Base-by-base conservation (phyloP, 2,329 filamentous ascomycete species). In the Colletotrichum filicis region DNA sequence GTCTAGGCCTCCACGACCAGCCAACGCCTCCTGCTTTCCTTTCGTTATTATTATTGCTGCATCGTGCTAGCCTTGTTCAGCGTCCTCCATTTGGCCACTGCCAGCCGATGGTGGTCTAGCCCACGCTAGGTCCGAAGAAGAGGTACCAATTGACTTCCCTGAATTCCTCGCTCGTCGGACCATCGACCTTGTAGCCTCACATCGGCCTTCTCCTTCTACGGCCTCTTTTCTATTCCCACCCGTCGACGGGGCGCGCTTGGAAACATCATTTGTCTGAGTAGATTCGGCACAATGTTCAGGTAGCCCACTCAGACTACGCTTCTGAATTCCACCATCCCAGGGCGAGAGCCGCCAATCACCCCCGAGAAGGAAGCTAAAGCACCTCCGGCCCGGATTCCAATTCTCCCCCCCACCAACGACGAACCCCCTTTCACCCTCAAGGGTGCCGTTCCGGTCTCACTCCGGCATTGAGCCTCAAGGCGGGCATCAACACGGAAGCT, bases 341-440 rank as follows among this genome's bases (percentile, higher is more conserved):
- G 46, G 64, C 4, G 24, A 22, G 22, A 24, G 55, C 57, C 26
- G 28, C 52, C 52, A 19, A 58, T 35, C 5, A 14, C 55, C 46
- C 32, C n/a, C 42, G 19, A 49, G 42, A 49, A 55, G 53, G 53
- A 69, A 61, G 30, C 61, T 37, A 55, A 49, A 64, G 19, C 49
- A 55, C 46, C 28, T 26, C 32, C 24, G 28, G 24, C 55, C 22
- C 9, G 30, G 42, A 28, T 55, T 56, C 11, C 16, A 16, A n/a
- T 42, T n/a, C 55, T 66, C 74, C 77, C 71, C 71, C 77, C 78
- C 32, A 11, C 42, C 42, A 49, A n/a, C 19, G 19, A 75, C 68
- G 5, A 55, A 73, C 67, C 35, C 71, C 76, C 59, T 28, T 26
- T 52, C 24, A 6, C 46, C 46, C n/a, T n/a, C 24, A 42, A 66